These are phyloP conservation scores for Calonectria henricotiae DNA, from an alignment of 2,329 filamentous ascomycete genomes.

Conservation along the genomic window DNA sequence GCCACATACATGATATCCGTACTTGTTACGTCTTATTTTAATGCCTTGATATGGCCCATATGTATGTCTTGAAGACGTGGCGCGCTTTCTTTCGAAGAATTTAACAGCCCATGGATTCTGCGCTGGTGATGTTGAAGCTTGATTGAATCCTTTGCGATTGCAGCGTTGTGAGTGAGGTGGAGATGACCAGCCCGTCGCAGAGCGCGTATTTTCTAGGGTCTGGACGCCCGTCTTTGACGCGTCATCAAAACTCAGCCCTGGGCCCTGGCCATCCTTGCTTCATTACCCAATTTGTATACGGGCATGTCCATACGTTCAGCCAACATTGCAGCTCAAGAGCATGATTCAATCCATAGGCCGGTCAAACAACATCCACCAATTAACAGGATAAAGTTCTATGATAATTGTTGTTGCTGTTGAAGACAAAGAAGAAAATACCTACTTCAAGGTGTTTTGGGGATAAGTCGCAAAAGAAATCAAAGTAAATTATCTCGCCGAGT, in stretches of 20 bases:
- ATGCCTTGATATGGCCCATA: neutral
- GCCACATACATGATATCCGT: no score
- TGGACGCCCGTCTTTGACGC: neutral
- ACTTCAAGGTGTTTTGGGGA: neutral
- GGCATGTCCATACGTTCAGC: neutral
- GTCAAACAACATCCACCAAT: neutral
- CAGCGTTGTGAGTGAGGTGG: neutral
- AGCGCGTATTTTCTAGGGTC: neutral
- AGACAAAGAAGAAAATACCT: neutral
- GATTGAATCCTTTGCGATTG: neutral
- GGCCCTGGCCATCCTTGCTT: neutral
- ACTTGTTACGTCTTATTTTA: no score
- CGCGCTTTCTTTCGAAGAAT: neutral
- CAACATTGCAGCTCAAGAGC: neutral
- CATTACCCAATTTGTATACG: neutral
- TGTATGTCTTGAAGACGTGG: neutral
- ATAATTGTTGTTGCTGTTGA: neutral
- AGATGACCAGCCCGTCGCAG: neutral
- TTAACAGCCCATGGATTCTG: neutral
- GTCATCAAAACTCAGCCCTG: neutral
- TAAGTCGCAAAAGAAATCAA: neutral
- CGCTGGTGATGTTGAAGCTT: neutral
- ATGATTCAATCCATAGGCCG: neutral
- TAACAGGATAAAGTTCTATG: neutral
- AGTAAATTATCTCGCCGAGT: neutral